Evolutionary conservation across 345 rosid species (phyloP), one percentile per base, ranked within the genome.

Genomic region (Streptanthus diversifolius): DNA sequence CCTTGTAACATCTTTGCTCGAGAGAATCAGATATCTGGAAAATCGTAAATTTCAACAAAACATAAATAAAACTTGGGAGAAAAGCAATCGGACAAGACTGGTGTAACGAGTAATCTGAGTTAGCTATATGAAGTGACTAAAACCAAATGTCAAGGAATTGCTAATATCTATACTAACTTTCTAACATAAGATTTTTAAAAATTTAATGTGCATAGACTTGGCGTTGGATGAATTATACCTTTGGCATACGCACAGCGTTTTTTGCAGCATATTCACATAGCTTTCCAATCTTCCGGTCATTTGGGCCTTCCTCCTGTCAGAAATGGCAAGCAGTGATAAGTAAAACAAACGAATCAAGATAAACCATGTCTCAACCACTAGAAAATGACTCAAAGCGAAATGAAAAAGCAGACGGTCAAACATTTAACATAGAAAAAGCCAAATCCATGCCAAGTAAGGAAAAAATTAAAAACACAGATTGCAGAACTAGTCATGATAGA

Each of bases 1-100:
- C 99, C 86, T 90, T 95, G 95, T 92, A 95, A 79, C 97, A 95
- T 82, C 92, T 90, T 81, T 95, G 97, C 81, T 95, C 99, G 18
- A 95, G 91, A 63, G 91, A 75, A 68, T 63, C 76, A 53, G 91
- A 82, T 74, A 95, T 95, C 99, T 95, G 95, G 27, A 55, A 63
- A 75, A 81, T 66, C 48, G 19, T 64, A 71, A 64, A 44, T n/a
- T 68, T 77, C 43, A 62, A 76, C 47, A 78, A 68, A 19, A 49
- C 49, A 35, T 2, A 52, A 17, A 9, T 12, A 62, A 51, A n/a
- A 41, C 22, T 67, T 68, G 25, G 57, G 57, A 32, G 52, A 21
- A 52, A 61, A n/a, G 14, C 44, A 29, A 51, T 29, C 45, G 18
- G n/a, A 62, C 11, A 61, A 25, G 25, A 39, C n/a, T 52, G 19